phyloP scores from a whole-genome alignment of 805 yeast species.

The Yarrowia yakushimensis region DNA sequence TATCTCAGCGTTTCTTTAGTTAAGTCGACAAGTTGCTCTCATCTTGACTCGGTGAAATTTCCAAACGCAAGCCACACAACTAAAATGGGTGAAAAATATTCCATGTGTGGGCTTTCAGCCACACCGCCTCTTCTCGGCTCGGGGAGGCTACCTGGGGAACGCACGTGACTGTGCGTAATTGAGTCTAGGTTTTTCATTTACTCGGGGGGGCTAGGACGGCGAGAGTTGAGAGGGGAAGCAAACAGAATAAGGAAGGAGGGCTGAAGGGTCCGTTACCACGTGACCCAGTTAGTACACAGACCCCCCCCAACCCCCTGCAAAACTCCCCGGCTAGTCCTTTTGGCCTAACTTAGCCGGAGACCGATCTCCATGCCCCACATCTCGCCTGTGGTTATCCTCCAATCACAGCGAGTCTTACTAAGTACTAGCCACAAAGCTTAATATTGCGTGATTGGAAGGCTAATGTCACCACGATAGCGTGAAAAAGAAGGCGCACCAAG shows the following conservation, averaged over 20 bases:
- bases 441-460: conserved; percentile 24
- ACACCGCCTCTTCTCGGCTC: conserved; percentile 9
- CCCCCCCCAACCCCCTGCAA: too few relatives aligned
- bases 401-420: conserved; percentile 3
- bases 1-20: too few relatives aligned
- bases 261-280: too few relatives aligned
- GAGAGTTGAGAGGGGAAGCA: not conserved
- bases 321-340: too few relatives aligned
- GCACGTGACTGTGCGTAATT: conserved; percentile 19
- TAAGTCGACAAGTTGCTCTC: too few relatives aligned
- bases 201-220: not conserved
- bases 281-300: too few relatives aligned
- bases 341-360: too few relatives aligned
- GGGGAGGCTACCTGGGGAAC: not conserved
- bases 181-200: not conserved
- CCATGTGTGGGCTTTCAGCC: not conserved
- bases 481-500: conserved; percentile 16
- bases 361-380: too few relatives aligned
- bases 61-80: not conserved
- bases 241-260: not conserved
- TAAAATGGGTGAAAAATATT: not conserved
- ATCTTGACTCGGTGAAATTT: not conserved
- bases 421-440: conserved; percentile 24
- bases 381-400: not conserved
- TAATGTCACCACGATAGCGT: conserved; percentile 24